Percentiles rank a stretch among this genome's conserved stretches.
Evolutionary conservation across 768 basidiomycete species (phyloP).

Genomic region (Rhodotorula taiwanensis): DNA sequence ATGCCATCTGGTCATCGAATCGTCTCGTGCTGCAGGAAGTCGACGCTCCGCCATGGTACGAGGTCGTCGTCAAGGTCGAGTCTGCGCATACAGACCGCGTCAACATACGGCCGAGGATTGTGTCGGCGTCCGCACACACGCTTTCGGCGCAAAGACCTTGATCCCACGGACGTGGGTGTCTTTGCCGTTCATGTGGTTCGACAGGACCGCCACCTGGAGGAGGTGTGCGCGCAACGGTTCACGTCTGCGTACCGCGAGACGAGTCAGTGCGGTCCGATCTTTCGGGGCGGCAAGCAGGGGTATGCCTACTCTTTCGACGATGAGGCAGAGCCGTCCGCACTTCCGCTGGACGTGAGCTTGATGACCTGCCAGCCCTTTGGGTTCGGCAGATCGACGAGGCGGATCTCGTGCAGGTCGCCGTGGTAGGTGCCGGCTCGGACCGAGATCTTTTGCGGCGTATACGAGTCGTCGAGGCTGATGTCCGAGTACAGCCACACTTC

Average conservation of each 20-base stretch:
- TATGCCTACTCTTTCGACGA: too few species aligned
- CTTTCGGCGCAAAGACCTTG: constrained; percentile 72
- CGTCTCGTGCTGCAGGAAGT: constrained; percentile 70
- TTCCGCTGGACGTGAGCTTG: constrained; percentile 48
- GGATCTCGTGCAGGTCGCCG: constrained; percentile 77
- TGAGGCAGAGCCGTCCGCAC: too few species aligned
- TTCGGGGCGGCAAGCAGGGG: too few species aligned
- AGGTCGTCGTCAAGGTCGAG: constrained; percentile 56
- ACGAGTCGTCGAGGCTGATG: constrained; percentile 83
- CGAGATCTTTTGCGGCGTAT: constrained; percentile 84
- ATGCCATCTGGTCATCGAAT: too few species aligned
- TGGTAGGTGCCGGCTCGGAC: constrained; percentile 86
- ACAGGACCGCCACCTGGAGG: constrained; percentile 77
- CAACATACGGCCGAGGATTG: constrained; percentile 4
- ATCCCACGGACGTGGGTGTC: constrained; percentile 95
- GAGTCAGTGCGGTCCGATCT: too few species aligned
- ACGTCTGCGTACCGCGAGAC: constrained; percentile 53
- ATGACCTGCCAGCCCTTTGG: constrained; percentile 91
- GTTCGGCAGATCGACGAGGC: constrained; percentile 69
- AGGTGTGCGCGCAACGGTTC: constrained; percentile 84
- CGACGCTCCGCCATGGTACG: constrained; percentile 59
- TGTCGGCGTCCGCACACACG: constrained; percentile 50
- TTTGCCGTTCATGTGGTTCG: constrained; percentile 97
- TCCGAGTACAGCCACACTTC: constrained; percentile 80
- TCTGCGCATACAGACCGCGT: constrained; percentile 24